Evolutionary conservation across 768 basidiomycete species (phyloP).

Genomic region (Candolleomyces eurysporus): DNA sequence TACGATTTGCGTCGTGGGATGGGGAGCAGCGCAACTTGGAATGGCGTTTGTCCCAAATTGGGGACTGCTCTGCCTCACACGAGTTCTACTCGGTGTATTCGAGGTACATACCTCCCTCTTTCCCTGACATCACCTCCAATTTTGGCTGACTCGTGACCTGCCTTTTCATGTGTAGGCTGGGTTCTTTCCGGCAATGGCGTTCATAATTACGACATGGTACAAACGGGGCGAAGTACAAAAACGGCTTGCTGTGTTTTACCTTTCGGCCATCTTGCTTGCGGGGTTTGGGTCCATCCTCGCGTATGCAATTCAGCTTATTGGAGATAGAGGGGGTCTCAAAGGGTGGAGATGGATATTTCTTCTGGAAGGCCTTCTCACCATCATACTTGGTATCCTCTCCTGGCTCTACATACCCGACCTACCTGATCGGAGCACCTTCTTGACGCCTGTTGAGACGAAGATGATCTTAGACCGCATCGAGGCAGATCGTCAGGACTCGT

Average conservation of each 20-base stretch:
- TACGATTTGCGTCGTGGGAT: slow-evolving; percentile 24
- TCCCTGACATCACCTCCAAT: slow-evolving; percentile 6
- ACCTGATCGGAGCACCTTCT: slow-evolving; percentile 45
- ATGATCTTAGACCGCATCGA: slow-evolving; percentile 45
- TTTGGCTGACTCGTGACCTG: too few relatives aligned
- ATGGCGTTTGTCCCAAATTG: slow-evolving; percentile 31
- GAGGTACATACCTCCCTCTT: slow-evolving; percentile 38
- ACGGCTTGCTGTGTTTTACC: slow-evolving; percentile 23
- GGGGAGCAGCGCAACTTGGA: slow-evolving; percentile 29
- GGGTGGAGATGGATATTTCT: slow-evolving; percentile 56
- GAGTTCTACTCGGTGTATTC: slow-evolving; percentile 22
- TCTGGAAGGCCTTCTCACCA: slow-evolving; percentile 43
- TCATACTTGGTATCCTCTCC: slow-evolving; percentile 37
- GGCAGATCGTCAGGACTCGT: slow-evolving; percentile 48
- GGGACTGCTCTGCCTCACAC: slow-evolving; percentile 20
- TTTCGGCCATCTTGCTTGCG: not conserved
- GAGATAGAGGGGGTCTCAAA: slow-evolving; percentile 36
- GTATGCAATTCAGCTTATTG: slow-evolving; percentile 38
- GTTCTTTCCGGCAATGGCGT: slow-evolving; percentile 12
- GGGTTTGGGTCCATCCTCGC: slow-evolving; percentile 19
- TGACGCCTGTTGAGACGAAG: slow-evolving; percentile 36
- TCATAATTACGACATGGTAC: slow-evolving; percentile 24
- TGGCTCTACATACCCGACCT: slow-evolving; percentile 46
- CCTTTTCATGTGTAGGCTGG: slow-evolving; percentile 6
- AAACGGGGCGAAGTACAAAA: slow-evolving; percentile 46